Evolutionary conservation across 2,329 filamentous ascomycete species (phyloP).

Genomic region (Fusarium gaditjirri): DNA sequence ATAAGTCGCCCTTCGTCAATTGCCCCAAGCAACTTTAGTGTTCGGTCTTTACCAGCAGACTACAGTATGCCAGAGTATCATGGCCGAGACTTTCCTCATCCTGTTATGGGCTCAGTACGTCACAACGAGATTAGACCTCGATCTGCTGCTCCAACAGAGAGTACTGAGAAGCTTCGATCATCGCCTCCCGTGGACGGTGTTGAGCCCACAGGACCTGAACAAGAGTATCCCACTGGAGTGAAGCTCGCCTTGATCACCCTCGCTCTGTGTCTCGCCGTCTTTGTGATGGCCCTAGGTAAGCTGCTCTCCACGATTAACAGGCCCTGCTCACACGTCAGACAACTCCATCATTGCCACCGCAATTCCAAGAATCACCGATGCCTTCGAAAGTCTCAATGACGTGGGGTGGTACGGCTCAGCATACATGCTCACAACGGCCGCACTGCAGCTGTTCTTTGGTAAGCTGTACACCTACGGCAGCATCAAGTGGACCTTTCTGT

Average conservation of each 20-base stretch:
- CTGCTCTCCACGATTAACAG: accelerated
- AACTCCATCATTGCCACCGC: slow-evolving; percentile 57
- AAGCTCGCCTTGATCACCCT: slow-evolving; percentile 50
- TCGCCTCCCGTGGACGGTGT: background rate
- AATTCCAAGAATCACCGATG: slow-evolving; percentile 56
- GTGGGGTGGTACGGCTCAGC: slow-evolving; percentile 62
- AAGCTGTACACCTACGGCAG: slow-evolving; percentile 59
- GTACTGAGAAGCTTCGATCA: slow-evolving; percentile 45
- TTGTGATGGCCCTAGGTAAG: slow-evolving; percentile 54
- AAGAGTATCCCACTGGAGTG: slow-evolving; percentile 40
- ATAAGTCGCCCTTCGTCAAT: slow-evolving; percentile 39
- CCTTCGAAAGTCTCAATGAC: slow-evolving; percentile 57
- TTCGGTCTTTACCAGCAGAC: slow-evolving; percentile 33
- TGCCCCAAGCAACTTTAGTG: slow-evolving; percentile 37
- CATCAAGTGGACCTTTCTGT: slow-evolving; percentile 55
- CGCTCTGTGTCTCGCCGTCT: slow-evolving; percentile 53
- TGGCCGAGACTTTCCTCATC: slow-evolving; percentile 31
- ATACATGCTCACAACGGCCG: slow-evolving; percentile 55
- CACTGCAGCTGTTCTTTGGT: slow-evolving; percentile 54
- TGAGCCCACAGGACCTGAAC: background rate
- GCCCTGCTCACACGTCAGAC: slow-evolving; percentile 40
- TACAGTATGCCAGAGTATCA: slow-evolving; percentile 23
- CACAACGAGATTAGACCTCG: slow-evolving; percentile 36
- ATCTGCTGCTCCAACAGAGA: slow-evolving; percentile 36
- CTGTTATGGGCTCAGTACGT: slow-evolving; percentile 39